Percentiles rank a stretch among this genome's conserved stretches.
phyloP scores from a whole-genome alignment of 2,329 filamentous ascomycete genomes.

The Microdochium nivale region DNA sequence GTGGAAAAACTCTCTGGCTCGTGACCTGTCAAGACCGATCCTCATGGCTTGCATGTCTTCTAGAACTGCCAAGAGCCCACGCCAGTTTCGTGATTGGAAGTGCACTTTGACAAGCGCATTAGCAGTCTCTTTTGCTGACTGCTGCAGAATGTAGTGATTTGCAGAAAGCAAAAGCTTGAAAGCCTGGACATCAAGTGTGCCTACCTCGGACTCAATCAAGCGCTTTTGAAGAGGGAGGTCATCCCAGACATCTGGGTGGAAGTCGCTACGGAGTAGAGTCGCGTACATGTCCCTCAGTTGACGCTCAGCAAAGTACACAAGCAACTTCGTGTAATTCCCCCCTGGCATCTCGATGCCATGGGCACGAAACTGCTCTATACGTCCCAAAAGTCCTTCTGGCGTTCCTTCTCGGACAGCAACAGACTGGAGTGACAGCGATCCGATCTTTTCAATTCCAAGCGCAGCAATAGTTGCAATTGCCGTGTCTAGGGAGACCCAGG shows the following conservation, averaged over 20 bases:
- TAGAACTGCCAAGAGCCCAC: conserved; percentile 22
- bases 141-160: conserved; percentile 23
- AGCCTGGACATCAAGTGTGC: conserved; percentile 29
- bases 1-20: conserved; percentile 19
- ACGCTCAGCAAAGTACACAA: conserved; percentile 54
- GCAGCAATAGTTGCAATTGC: conserved; percentile 59
- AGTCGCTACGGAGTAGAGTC: conserved; percentile 36
- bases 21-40: conserved; percentile 19
- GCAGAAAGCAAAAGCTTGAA: conserved; percentile 35
- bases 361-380: conserved; percentile 51
- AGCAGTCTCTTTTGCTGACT: conserved; percentile 16
- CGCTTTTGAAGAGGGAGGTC: conserved; percentile 29
- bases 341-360: conserved; percentile 54
- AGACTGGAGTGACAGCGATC: conserved; percentile 68
- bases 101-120: conserved; percentile 24
- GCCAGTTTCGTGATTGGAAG: conserved; percentile 16
- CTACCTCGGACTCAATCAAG: conserved; percentile 25
- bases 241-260: conserved; percentile 49
- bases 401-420: conserved; percentile 59
- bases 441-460: conserved; percentile 64
- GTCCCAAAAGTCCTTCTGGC: conserved; percentile 43
- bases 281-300: conserved; percentile 41
- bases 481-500: conserved; percentile 62
- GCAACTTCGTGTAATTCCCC: conserved; percentile 55
- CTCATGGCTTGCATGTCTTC: conserved; percentile 26